Percentiles rank a stretch among this genome's conserved stretches.
These are phyloP conservation scores for Lasiosphaeria miniovina DNA, from an alignment of 495 filamentous ascomycete genomes.

Conservation along the genomic window DNA sequence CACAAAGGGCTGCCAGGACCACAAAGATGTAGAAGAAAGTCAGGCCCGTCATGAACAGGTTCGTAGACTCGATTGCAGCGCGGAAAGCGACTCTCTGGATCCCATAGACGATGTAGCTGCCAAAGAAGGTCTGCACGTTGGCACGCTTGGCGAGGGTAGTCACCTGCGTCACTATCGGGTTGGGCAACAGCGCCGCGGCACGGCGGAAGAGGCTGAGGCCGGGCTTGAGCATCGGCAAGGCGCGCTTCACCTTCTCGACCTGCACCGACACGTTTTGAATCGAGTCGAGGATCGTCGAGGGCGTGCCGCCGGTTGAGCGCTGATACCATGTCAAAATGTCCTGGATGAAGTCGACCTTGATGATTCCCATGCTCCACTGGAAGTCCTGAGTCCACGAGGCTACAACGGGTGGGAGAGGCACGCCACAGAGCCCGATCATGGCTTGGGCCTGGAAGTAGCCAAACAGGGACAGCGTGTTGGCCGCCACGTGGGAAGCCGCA, in stretches of 20 bases:
- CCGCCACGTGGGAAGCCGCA: conserved; percentile 91
- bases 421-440: conserved; percentile 84
- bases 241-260: conserved; percentile 71
- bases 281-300: conserved; percentile 72
- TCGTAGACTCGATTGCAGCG: conserved; percentile 81
- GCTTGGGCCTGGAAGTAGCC: conserved; percentile 96
- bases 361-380: conserved; percentile 98
- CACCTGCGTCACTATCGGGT: conserved; percentile 37
- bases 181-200: conserved; percentile 41
- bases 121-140: conserved; percentile 45
- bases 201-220: conserved; percentile 44
- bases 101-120: conserved; percentile 70
- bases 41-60: conserved; percentile 90
- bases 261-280: conserved; percentile 77
- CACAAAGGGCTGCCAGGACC: conserved; percentile 63
- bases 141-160: conserved; percentile 40
- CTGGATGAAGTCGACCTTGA: conserved; percentile 83
- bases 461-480: conserved; percentile 89
- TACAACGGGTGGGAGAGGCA: conserved; percentile 86
- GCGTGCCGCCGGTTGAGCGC: conserved; percentile 83
- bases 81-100: conserved; percentile 89
- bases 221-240: conserved; percentile 32
- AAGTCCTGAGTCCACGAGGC: conserved; percentile 97
- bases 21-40: conserved; percentile 88
- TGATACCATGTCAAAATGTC: conserved; percentile 94